phyloP scores from a whole-genome alignment of 257 asterid species.

The Salvia rosmarinus region DNA sequence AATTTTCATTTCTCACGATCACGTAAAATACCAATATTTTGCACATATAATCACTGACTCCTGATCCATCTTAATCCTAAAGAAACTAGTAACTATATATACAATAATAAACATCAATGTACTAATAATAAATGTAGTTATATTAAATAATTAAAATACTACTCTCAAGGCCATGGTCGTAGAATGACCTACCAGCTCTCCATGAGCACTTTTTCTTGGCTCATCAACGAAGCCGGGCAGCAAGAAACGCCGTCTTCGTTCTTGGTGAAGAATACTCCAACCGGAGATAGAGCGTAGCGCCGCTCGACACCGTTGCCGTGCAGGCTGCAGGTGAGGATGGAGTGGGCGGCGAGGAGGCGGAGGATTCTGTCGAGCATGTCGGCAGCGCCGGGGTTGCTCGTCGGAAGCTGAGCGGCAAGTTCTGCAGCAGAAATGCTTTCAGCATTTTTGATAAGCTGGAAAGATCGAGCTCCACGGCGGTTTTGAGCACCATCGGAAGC shows the following conservation, averaged over 20 bases:
- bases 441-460: background rate
- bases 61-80: too few species aligned
- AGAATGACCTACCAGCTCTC: background rate
- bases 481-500: constrained; percentile 9
- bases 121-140: too few species aligned
- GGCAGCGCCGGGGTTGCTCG: background rate
- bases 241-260: background rate
- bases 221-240: background rate
- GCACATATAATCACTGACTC: too few species aligned
- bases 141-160: too few species aligned
- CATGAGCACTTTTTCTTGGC: background rate
- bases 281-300: background rate
- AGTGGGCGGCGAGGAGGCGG: constrained; percentile 14
- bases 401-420: background rate
- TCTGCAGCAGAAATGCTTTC: background rate
- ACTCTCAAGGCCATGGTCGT: too few species aligned
- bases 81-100: too few species aligned
- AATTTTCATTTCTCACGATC: too few species aligned
- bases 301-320: background rate
- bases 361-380: background rate
- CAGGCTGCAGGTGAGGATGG: background rate
- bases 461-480: constrained; percentile 20
- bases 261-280: background rate
- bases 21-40: too few species aligned
- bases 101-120: too few species aligned